Percentiles rank a stretch among this genome's conserved stretches.
Conservation (phyloP, 2,329 filamentous ascomycete genomes). For the Aotearoamyces nothofagi region DNA sequence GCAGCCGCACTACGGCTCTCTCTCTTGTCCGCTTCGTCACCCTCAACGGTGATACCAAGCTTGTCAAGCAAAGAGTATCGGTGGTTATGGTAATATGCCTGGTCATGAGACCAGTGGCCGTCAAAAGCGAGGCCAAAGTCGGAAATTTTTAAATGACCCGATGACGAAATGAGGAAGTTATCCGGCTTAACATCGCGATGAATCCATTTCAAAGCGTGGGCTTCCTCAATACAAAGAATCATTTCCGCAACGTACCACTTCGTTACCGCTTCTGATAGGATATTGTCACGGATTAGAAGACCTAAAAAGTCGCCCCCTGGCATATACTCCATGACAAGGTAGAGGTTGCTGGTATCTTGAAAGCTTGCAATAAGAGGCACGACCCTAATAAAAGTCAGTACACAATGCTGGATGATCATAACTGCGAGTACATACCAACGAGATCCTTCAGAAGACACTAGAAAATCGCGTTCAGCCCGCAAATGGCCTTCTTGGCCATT, state of each 20-base stretch:
- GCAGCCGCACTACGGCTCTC: slow-evolving; percentile 28
- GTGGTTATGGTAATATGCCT: slow-evolving; percentile 72
- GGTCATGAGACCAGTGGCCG: slow-evolving; percentile 87
- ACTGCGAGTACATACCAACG: slow-evolving; percentile 39
- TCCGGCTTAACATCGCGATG: slow-evolving; percentile 95
- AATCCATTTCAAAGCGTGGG: slow-evolving; percentile 77
- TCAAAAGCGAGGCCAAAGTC: slow-evolving; percentile 95
- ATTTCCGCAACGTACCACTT: slow-evolving; percentile 91
- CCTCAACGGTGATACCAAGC: slow-evolving; percentile 57
- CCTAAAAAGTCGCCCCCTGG: slow-evolving; percentile 89
- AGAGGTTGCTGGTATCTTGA: slow-evolving; percentile 70
- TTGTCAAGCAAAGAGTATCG: slow-evolving; percentile 66
- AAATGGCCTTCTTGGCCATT: slow-evolving; percentile 88
- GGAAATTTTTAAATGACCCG: slow-evolving; percentile 86
- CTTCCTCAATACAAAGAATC: slow-evolving; percentile 88
- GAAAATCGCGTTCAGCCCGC: slow-evolving; percentile 78
- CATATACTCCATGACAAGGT: slow-evolving; percentile 98
- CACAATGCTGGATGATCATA: slow-evolving; percentile 2
- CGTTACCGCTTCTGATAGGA: slow-evolving; percentile 62
- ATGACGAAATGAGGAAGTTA: slow-evolving; percentile 83
- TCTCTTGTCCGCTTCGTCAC: slow-evolving; percentile 55
- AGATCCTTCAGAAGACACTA: slow-evolving; percentile 79
- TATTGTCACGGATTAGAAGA: slow-evolving; percentile 70
- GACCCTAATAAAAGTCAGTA: slow-evolving; percentile 39
- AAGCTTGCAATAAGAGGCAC: slow-evolving; percentile 81